Conservation (phyloP, 1,139 yeast genomes). For the Zygosaccharomyces pseudobailii region DNA sequence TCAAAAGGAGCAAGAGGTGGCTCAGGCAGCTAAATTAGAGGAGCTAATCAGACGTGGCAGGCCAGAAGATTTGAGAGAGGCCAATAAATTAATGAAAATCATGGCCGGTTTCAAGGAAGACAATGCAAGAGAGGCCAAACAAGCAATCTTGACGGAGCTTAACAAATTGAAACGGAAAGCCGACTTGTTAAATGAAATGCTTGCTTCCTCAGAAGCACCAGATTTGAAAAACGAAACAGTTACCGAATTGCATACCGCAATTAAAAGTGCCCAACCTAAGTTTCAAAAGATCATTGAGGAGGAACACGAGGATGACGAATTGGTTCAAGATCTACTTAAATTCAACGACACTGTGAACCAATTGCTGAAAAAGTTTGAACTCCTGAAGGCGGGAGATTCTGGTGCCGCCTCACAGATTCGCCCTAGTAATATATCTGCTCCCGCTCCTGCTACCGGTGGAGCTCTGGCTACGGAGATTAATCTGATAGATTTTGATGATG, state of each 20-base stretch:
- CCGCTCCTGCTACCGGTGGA: conserved; percentile 32
- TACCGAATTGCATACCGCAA: conserved; percentile 68
- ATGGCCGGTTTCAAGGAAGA: conserved; percentile 98
- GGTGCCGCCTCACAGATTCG: conserved; percentile 57
- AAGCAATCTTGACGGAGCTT: conserved; percentile 77
- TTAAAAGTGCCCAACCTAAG: conserved; percentile 84
- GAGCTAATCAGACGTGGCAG: conserved; percentile 93
- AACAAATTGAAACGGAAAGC: conserved; percentile 82
- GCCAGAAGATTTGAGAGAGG: conserved; percentile 93
- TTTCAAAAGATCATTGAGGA: conserved; percentile 78
- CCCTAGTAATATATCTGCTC: conserved; percentile 28
- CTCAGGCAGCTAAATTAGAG: conserved; percentile 91
- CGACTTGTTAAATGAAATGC: conserved; percentile 88
- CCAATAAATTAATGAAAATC: conserved; percentile 91
- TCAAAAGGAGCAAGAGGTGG: conserved; percentile 87
- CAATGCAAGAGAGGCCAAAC: conserved; percentile 56
- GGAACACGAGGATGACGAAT: conserved; percentile 63
- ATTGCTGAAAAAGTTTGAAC: conserved; percentile 61
- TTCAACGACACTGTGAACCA: conserved; percentile 76
- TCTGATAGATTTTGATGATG: conserved; percentile 79
- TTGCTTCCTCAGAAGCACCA: conserved; percentile 50
- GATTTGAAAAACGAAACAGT: conserved; percentile 67
- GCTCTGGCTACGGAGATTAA: conserved; percentile 45
- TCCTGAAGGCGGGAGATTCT: conserved; percentile 60
- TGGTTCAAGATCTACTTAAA: conserved; percentile 59